phyloP scores from a whole-genome alignment of 2,329 filamentous ascomycete genomes.

The Hypocreales sp. region DNA sequence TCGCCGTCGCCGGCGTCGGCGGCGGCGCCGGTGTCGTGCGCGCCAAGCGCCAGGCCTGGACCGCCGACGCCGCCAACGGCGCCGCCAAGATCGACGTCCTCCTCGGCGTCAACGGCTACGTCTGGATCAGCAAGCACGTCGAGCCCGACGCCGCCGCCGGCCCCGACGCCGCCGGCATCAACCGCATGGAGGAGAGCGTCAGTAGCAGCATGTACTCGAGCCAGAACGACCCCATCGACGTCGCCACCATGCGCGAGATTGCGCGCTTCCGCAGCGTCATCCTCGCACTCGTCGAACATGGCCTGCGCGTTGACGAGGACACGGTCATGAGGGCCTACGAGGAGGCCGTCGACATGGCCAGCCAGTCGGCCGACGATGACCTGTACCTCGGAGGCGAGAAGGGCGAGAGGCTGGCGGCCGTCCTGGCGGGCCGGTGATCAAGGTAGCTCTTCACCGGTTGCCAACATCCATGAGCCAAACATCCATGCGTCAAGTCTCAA shows the following conservation, averaged over 20 bases:
- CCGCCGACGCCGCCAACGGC: slow-evolving; percentile 42
- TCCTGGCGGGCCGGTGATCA: slow-evolving; percentile 11
- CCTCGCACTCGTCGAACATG: slow-evolving; percentile 65
- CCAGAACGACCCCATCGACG: slow-evolving; percentile 75
- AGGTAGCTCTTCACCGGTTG: no score
- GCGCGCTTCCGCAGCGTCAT: slow-evolving; percentile 70
- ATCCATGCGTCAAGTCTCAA: no score
- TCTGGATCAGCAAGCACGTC: slow-evolving; percentile 82
- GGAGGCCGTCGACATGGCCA: slow-evolving; percentile 60
- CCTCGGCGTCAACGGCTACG: slow-evolving; percentile 90
- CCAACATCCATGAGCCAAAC: no score
- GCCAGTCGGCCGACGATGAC: slow-evolving; percentile 42
- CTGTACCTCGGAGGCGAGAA: slow-evolving; percentile 44
- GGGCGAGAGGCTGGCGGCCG: slow-evolving; percentile 33
- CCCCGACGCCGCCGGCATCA: slow-evolving; percentile 45
- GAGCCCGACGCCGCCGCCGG: slow-evolving; percentile 36
- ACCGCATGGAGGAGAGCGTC: slow-evolving; percentile 74
- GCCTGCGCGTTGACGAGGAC: slow-evolving; percentile 77
- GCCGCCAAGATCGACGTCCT: slow-evolving; percentile 66
- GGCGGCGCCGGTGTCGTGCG: slow-evolving; percentile 79
- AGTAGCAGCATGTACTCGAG: slow-evolving; percentile 82
- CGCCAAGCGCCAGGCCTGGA: slow-evolving; percentile 76
- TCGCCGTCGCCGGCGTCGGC: slow-evolving; percentile 65
- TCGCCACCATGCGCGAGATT: slow-evolving; percentile 74
- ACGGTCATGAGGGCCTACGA: slow-evolving; percentile 72